Percentiles rank a stretch among this genome's conserved stretches.
phyloP scores from a whole-genome alignment of 371 early-diverging fungal genomes.

The Syncephalastrum sp. region DNA sequence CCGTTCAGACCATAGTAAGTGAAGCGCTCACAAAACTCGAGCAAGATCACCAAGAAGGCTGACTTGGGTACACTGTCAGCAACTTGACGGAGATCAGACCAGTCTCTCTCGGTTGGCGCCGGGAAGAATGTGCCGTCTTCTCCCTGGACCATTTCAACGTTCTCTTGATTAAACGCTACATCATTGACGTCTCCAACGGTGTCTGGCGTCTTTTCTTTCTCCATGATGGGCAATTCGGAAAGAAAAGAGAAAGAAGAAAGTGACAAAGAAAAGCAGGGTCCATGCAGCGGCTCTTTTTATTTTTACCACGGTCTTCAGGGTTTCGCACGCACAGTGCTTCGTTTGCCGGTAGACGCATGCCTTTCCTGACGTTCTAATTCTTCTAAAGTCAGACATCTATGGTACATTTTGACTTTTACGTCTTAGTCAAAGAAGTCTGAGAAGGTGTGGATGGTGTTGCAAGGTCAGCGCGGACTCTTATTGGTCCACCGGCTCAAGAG shows the following conservation, averaged over 20 bases:
- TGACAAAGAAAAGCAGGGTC: too few species aligned
- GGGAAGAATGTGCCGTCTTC: slow-evolving; percentile 14
- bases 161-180: background rate
- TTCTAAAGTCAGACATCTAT: too few species aligned
- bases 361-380: too few species aligned
- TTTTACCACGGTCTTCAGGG: too few species aligned
- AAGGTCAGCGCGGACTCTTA: background rate
- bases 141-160: slow-evolving; percentile 2
- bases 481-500: too few species aligned
- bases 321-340: too few species aligned
- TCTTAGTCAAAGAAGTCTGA: too few species aligned
- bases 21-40: slow-evolving; percentile 79
- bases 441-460: too few species aligned
- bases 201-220: slow-evolving; percentile 1
- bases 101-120: slow-evolving; percentile 52
- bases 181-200: background rate
- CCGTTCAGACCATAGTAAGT: slow-evolving; percentile 69
- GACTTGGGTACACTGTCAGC: slow-evolving; percentile 53
- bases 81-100: slow-evolving; percentile 44
- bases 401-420: too few species aligned
- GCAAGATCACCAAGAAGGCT: slow-evolving; percentile 62
- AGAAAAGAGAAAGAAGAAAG: too few species aligned
- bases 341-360: too few species aligned
- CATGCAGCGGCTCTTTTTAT: too few species aligned
- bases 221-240: background rate